Percentiles rank a stretch among this genome's conserved stretches.
phyloP scores from a whole-genome alignment of 2,329 filamentous ascomycete species.

The Penicillium sp. region DNA sequence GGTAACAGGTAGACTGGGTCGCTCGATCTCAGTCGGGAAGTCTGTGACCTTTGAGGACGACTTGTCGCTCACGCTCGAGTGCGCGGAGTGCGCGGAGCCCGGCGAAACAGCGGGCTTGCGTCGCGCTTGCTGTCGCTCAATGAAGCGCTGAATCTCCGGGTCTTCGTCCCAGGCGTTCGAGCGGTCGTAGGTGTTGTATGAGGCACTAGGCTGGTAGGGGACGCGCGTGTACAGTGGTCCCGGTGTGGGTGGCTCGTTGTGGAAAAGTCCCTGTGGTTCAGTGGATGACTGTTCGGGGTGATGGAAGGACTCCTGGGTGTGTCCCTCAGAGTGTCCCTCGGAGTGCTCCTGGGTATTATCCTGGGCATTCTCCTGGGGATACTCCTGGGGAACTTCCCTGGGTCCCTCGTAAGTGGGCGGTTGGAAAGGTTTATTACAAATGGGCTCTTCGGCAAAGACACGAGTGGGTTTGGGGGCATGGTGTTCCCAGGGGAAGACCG shows the following conservation, averaged over 20 bases:
- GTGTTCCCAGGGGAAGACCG: conserved; percentile 90
- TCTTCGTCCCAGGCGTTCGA: conserved; percentile 93
- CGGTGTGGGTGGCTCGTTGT: not conserved
- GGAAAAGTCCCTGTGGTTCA: not conserved
- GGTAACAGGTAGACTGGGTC: conserved; percentile 87
- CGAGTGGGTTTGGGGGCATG: conserved; percentile 62
- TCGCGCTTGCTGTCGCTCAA: conserved; percentile 72
- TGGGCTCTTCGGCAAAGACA: conserved; percentile 44
- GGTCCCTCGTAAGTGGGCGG: not conserved
- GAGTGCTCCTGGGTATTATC: not conserved
- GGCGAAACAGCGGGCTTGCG: conserved; percentile 49
- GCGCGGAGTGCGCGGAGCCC: not conserved
- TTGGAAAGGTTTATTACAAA: conserved; percentile 2
- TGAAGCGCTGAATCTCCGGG: conserved; percentile 83
- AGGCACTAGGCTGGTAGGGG: conserved; percentile 29
- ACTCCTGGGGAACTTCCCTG: not conserved
- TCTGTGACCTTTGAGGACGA: conserved; percentile 69
- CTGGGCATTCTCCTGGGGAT: not conserved
- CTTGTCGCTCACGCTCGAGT: conserved; percentile 14
- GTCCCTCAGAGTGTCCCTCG: not conserved
- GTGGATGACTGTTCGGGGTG: not conserved
- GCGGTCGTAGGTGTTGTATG: conserved; percentile 73
- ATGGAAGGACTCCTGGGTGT: not conserved
- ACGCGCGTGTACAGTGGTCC: conserved; percentile 6
- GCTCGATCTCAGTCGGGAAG: conserved; percentile 79